Evolutionary conservation across 371 early-diverging fungal genomes (phyloP).

Genomic region (Rhizopus sp.): DNA sequence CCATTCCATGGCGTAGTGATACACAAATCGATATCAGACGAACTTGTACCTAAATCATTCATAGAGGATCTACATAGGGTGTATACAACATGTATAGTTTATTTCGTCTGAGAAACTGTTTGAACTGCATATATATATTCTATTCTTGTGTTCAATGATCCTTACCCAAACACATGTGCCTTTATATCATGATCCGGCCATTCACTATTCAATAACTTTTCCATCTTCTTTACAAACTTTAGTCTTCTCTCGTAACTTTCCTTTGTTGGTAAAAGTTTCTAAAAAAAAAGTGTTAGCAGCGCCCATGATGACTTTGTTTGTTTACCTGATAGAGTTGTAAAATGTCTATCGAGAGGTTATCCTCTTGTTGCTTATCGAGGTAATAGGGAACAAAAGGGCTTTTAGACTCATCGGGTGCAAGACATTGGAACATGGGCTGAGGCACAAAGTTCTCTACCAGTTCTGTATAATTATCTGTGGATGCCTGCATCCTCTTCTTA

Average conservation of each 20-base stretch:
- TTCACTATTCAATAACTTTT: constrained; percentile 55
- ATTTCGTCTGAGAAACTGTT: neutral
- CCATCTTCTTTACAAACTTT: constrained; percentile 57
- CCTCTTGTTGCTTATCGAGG: constrained; percentile 25
- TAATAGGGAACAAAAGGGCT: constrained; percentile 12
- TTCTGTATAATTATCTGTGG: constrained; percentile 10
- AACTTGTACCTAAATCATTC: constrained; percentile 58
- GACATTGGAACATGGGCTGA: neutral
- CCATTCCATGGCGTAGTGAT: constrained; percentile 60
- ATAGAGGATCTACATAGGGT: constrained; percentile 42
- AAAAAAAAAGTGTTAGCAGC: neutral
- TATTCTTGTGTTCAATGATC: neutral
- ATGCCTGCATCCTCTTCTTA: constrained; percentile 32
- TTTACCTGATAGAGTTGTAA: constrained; percentile 25
- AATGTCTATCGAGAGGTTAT: constrained; percentile 20
- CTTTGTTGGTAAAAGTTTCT: constrained; percentile 55
- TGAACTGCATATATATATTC: constrained; percentile 2
- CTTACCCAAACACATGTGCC: constrained; percentile 66
- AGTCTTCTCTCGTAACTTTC: constrained; percentile 59
- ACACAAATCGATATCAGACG: constrained; percentile 67
- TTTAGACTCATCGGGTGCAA: constrained; percentile 13
- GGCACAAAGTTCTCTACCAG: neutral
- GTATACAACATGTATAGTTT: neutral
- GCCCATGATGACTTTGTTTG: neutral
- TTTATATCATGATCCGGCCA: constrained; percentile 61